Evolutionary conservation across 352 stramenopile genomes (phyloP), one percentile per base, ranked within the genome.

Genomic region (Thalassiosira delicatula): DNA sequence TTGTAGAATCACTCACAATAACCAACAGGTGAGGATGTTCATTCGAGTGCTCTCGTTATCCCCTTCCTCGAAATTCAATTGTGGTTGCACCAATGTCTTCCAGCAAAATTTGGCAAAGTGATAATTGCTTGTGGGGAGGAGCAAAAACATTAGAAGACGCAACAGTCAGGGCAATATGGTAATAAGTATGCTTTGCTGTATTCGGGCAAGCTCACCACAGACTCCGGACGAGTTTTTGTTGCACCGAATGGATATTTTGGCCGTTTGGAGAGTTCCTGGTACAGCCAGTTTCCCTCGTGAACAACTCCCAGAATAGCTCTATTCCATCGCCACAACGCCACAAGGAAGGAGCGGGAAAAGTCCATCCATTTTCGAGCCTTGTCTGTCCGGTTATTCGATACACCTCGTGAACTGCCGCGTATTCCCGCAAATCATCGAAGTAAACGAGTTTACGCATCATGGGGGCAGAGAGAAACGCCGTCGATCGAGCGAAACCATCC

Each of bases 21-120:
- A n/a, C n/a, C n/a, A n/a, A n/a, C n/a, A n/a, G n/a, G n/a, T n/a
- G n/a, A n/a, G n/a, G n/a, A n/a, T n/a, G n/a, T n/a, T n/a, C n/a
- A 33, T 67, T 53, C 7, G 35, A 72, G 21, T 4, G 29, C 27
- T 29, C 3, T 59, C 17, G 42, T 65, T 51, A 3, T 23, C 42
- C 11, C 49, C n/a, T n/a, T n/a, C n/a, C n/a, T n/a, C n/a, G n/a
- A n/a, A n/a, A n/a, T n/a, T n/a, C n/a, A n/a, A n/a, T n/a, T n/a
- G n/a, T n/a, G n/a, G n/a, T 25, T 78, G 21, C 17, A 86, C 65
- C 25, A 83, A 42, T 35, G 66, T 75, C 33, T 76, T 83, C 79
- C 77, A 86, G 33, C 71, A 86, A 74, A 76, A 84, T 46, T 84
- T 86, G 1, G 77, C 78, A 68, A 88, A 88, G 5, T 83, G 54